phyloP scores from a whole-genome alignment of 306 rosid species.

The Crotalaria pallida region DNA sequence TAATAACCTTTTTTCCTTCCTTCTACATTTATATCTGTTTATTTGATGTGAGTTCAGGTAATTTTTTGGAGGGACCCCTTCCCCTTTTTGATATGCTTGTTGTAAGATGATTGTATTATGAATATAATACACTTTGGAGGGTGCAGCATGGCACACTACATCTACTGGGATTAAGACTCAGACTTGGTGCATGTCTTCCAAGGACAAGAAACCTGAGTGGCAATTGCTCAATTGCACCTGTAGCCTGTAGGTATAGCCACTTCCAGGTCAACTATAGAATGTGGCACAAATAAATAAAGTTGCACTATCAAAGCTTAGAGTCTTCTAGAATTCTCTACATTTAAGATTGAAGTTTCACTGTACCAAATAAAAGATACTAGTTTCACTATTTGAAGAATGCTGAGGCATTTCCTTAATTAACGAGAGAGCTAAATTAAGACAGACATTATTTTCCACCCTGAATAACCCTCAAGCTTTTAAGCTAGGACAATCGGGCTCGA shows the following conservation, averaged over 20 bases:
- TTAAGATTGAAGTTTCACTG: too few species aligned
- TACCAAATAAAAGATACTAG: too few species aligned
- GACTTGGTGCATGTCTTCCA: neutral
- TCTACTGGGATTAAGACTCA: neutral
- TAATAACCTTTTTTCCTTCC: constrained; percentile 21
- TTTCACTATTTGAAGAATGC: too few species aligned
- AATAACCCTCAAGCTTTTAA: too few species aligned
- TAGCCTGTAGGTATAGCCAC: neutral
- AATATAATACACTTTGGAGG: neutral
- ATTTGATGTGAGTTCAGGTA: neutral
- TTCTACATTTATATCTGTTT: neutral
- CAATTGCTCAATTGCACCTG: too few species aligned
- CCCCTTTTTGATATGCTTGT: neutral
- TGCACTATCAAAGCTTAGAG: too few species aligned
- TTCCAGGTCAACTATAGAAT: neutral
- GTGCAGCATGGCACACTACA: neutral
- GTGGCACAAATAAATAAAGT: too few species aligned
- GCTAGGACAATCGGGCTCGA: too few species aligned
- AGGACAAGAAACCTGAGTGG: neutral
- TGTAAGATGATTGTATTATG: constrained; percentile 8
- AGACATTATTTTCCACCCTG: too few species aligned
- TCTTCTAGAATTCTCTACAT: too few species aligned
- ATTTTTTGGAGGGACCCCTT: neutral
- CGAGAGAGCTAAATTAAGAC: too few species aligned
- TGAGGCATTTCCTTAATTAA: too few species aligned